Conservation (phyloP, 768 basidiomycete species). For the Calocybe gangraenosa region DNA sequence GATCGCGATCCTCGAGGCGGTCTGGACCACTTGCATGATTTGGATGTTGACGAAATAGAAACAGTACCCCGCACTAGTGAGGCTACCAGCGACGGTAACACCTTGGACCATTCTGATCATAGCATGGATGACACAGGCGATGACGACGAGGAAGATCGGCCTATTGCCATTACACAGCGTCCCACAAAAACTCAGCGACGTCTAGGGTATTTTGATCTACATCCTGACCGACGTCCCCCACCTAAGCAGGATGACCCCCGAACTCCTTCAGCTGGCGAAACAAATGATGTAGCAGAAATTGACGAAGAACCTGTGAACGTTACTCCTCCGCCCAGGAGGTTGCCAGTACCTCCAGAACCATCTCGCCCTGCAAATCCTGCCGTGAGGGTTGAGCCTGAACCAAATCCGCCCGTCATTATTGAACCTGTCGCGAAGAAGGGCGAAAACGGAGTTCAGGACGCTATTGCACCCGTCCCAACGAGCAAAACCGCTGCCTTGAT, state of each 20-base stretch:
- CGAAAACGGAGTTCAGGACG: slow-evolving; percentile 11
- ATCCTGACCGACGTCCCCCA: slow-evolving; percentile 64
- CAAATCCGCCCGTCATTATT: slow-evolving; percentile 2
- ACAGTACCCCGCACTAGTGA: slow-evolving; percentile 36
- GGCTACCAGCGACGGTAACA: slow-evolving; percentile 20
- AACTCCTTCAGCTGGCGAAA: slow-evolving; percentile 29
- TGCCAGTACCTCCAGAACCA: slow-evolving; percentile 16
- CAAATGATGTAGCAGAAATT: slow-evolving; percentile 30
- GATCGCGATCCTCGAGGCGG: slow-evolving; percentile 29
- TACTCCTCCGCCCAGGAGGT: slow-evolving; percentile 11
- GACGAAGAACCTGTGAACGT: slow-evolving; percentile 13
- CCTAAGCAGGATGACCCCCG: slow-evolving; percentile 33
- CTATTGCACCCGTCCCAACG: slow-evolving; percentile 19
- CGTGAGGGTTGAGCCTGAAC: slow-evolving; percentile 7
- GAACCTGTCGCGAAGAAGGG: slow-evolving; percentile 8
- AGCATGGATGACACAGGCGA: slow-evolving; percentile 7
- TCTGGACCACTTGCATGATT: slow-evolving; percentile 26
- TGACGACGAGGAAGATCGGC: slow-evolving; percentile 16
- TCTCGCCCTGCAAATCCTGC: slow-evolving; percentile 1
- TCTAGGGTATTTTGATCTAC: slow-evolving; percentile 73
- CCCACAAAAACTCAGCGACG: slow-evolving; percentile 37
- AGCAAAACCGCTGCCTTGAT: slow-evolving; percentile 77
- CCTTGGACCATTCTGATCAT: slow-evolving; percentile 18
- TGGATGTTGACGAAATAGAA: slow-evolving; percentile 48
- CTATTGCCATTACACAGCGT: slow-evolving; percentile 21